Base-by-base conservation (phyloP, 306 rosid species). In the Quercus variabilis region DNA sequence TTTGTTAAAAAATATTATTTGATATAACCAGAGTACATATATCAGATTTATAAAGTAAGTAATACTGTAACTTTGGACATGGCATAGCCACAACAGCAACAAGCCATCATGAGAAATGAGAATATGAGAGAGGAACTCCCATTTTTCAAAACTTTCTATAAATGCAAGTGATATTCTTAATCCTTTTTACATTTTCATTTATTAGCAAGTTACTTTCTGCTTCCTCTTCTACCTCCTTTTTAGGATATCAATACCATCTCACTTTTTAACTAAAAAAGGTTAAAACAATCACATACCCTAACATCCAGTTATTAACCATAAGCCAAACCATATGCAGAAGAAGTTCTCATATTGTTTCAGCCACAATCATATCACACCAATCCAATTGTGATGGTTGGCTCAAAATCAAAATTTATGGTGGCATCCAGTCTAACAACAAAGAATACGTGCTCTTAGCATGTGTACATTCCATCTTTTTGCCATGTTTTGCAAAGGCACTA, bases 41-140 rank as follows among this genome's bases (percentile, higher is more conserved):
- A 26, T 75, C 41, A 26, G 65, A 14, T 63, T 30, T 2, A 30
- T 30, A 28, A 64, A 28, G 33, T 2, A 28, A 26, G 30, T 15
- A 18, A 30, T 4, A 18, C 1, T 17, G 70, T 62, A 28, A 62
- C 33, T 26, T 62, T 62, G 74, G 25, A 12, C 55, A 62, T 33
- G 26, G 52, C 10, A 71, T 71, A 21, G 74, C 21, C 38, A 5
- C 76, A 23, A 33, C 49, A 67, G 38, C 20, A 23, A 17, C 72
- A 33, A 17, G 25, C 51, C 51, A 71, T 60, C 77, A 71, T 67
- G 56, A 62, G 52, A 80, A 71, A 31, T 51, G 35, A 76, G 69
- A 28, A 14, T 5, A 15, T 14, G 20, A 59, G 33, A 23, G 31
- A 13, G 15, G 20, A 49, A 49, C 69, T 63, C 41, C 69, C 15